These are phyloP conservation scores for Amaranthus hypochondriacus DNA, from an alignment of 148 eudicot species.

Conservation along the genomic window DNA sequence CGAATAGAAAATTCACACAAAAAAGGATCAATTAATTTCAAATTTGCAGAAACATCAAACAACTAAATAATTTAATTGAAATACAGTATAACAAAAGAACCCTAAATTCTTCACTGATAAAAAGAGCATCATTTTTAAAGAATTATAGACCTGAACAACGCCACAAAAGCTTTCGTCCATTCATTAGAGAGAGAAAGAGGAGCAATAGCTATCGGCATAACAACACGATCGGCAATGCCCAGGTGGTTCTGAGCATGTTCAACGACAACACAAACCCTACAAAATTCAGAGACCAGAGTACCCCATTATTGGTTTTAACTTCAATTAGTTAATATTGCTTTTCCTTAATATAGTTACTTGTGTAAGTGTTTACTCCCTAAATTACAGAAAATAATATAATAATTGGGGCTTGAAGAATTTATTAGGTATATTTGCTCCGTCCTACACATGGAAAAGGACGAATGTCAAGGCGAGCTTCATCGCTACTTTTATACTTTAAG, in stretches of 20 bases:
- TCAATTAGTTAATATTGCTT: too few relatives aligned
- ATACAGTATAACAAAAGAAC: background rate
- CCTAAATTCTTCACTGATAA: background rate
- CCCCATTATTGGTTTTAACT: too few relatives aligned
- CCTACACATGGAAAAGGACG: too few relatives aligned
- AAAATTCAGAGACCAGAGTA: too few relatives aligned
- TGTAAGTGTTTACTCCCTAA: too few relatives aligned
- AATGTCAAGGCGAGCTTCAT: conserved; percentile 82
- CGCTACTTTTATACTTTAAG: conserved; percentile 89
- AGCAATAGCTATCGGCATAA: conserved; percentile 87
- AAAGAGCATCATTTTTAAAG: background rate
- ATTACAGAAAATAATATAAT: too few relatives aligned
- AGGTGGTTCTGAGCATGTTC: too few relatives aligned
- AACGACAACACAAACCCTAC: too few relatives aligned
- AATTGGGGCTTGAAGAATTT: too few relatives aligned
- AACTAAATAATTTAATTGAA: background rate
- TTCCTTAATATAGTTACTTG: too few relatives aligned
- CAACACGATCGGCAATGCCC: conserved; percentile 89
- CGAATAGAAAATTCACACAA: background rate
- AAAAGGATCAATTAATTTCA: background rate
- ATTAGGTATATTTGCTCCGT: too few relatives aligned
- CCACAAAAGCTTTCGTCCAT: conserved; percentile 81
- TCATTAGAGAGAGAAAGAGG: conserved; percentile 63
- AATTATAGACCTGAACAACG: conserved; percentile 64
- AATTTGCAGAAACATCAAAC: too few relatives aligned